Percentiles rank a stretch among this genome's conserved stretches.
These are phyloP conservation scores for Purshia tridentata DNA, from an alignment of 306 rosid species.

Conservation along the genomic window DNA sequence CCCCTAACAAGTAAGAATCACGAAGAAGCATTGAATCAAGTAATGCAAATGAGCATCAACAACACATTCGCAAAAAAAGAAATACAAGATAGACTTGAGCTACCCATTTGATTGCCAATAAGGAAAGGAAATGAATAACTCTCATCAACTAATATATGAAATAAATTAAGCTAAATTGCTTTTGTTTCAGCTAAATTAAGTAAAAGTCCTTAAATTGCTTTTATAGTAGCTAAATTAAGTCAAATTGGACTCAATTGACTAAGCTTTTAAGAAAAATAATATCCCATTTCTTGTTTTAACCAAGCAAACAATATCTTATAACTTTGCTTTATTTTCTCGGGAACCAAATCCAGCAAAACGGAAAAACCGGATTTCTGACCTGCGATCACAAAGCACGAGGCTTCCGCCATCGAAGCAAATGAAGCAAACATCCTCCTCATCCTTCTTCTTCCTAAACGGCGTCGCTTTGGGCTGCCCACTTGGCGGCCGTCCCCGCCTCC, in stretches of 20 bases:
- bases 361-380: slow-evolving; percentile 51
- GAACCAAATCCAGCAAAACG: too few relatives aligned
- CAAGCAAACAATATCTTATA: neutral
- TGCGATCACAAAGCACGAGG: slow-evolving; percentile 97
- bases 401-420: slow-evolving; percentile 98
- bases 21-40: slow-evolving; percentile 1
- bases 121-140: slow-evolving; percentile 7
- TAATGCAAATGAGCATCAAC: slow-evolving; percentile 13
- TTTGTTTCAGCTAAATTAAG: slow-evolving; percentile 10
- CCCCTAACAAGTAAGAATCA: slow-evolving; percentile 50
- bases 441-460: slow-evolving; percentile 35
- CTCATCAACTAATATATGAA: neutral
- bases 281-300: neutral
- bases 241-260: slow-evolving; percentile 12
- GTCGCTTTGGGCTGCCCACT: slow-evolving; percentile 39
- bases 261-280: neutral
- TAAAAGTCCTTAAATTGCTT: neutral
- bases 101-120: slow-evolving; percentile 3
- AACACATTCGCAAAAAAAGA: neutral
- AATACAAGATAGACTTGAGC: neutral
- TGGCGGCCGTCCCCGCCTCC: slow-evolving; percentile 83
- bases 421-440: slow-evolving; percentile 91
- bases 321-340: too few relatives aligned
- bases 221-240: neutral
- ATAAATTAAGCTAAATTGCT: neutral